Base-by-base conservation (phyloP, 345 rosid genomes). In the Rubroshorea leprosula region DNA sequence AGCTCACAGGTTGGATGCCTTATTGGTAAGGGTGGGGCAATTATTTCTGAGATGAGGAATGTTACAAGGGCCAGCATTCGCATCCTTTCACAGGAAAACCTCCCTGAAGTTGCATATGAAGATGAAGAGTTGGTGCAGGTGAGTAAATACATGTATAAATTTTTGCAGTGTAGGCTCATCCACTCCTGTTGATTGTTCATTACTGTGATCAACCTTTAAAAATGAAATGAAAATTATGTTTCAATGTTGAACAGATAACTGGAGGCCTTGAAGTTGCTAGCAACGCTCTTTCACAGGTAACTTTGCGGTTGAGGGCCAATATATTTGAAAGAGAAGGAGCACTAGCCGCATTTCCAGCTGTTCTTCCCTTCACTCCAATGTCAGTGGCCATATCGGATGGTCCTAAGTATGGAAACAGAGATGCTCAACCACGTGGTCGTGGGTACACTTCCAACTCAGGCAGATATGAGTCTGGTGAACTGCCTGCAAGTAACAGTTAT, bases 1-100 rank as follows among this genome's bases (percentile, higher is more conserved):
- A 72, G 84, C 60, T 76, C 83, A 48, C 83, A 76, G 61, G 79
- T 82, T 59, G 86, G 86, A 41, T 85, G 92, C 65, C 92, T 85
- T 46, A 79, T 85, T 54, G 92, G 92, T 48, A 80, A 81, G 66
- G 84, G 92, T 24, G 92, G 92, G 64, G 74, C 80, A 41, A 76
- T 82, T 65, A 78, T 82, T 58, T 76, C n/a, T n/a, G n/a, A n/a
- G n/a, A n/a, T n/a, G n/a, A n/a, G n/a, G n/a, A n/a, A n/a, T n/a
- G n/a, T n/a, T n/a, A n/a, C n/a, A n/a, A n/a, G n/a, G n/a, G n/a
- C n/a, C n/a, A n/a, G n/a, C n/a, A n/a, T n/a, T n/a, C n/a, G n/a
- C n/a, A n/a, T n/a, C n/a, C n/a, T n/a, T n/a, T n/a, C n/a, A n/a
- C n/a, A n/a, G n/a, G n/a, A n/a, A n/a, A n/a, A n/a, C n/a, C n/a